phyloP scores from a whole-genome alignment of 2,329 filamentous ascomycete species.

The Atkinsonella hypoxylon region DNA sequence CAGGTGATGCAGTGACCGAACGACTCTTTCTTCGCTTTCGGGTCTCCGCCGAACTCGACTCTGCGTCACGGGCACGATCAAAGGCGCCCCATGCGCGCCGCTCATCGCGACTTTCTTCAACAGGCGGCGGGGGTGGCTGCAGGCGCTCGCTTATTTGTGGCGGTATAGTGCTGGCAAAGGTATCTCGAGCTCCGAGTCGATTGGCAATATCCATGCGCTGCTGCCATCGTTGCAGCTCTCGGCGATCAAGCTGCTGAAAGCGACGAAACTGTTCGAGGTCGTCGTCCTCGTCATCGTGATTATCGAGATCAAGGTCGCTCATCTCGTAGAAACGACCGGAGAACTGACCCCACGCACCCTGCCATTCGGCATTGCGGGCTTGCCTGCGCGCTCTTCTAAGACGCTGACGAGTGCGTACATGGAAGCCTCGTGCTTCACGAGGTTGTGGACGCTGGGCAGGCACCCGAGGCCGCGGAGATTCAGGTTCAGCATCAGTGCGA shows the following conservation, averaged over 20 bases:
- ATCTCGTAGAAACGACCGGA: slow-evolving; percentile 49
- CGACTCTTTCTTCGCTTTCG: slow-evolving; percentile 69
- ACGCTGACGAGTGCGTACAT: slow-evolving; percentile 43
- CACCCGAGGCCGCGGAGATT: slow-evolving; percentile 18
- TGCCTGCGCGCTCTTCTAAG: slow-evolving; percentile 43
- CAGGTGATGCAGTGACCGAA: slow-evolving; percentile 60
- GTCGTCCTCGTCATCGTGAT: slow-evolving; percentile 51
- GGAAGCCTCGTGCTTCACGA: slow-evolving; percentile 21
- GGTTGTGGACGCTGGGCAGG: slow-evolving; percentile 19
- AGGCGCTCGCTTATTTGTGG: slow-evolving; percentile 49
- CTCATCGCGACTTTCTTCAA: slow-evolving; percentile 65
- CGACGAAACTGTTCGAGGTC: slow-evolving; percentile 48
- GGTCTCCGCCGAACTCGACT: slow-evolving; percentile 34
- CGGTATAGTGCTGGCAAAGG: slow-evolving; percentile 53
- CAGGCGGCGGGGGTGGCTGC: slow-evolving; percentile 42
- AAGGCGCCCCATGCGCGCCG: slow-evolving; percentile 81
- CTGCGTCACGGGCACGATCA: slow-evolving; percentile 66
- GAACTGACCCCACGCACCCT: slow-evolving; percentile 67
- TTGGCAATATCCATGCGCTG: slow-evolving; percentile 72
- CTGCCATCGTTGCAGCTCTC: slow-evolving; percentile 64
- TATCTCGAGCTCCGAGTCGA: slow-evolving; percentile 61
- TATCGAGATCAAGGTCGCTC: slow-evolving; percentile 29
- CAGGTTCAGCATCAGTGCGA: slow-evolving; percentile 21
- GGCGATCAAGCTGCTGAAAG: slow-evolving; percentile 42
- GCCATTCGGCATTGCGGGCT: slow-evolving; percentile 74